phyloP scores from a whole-genome alignment of 1,284 basidiomycete species.

The Cutaneotrichosporon dermatis region DNA sequence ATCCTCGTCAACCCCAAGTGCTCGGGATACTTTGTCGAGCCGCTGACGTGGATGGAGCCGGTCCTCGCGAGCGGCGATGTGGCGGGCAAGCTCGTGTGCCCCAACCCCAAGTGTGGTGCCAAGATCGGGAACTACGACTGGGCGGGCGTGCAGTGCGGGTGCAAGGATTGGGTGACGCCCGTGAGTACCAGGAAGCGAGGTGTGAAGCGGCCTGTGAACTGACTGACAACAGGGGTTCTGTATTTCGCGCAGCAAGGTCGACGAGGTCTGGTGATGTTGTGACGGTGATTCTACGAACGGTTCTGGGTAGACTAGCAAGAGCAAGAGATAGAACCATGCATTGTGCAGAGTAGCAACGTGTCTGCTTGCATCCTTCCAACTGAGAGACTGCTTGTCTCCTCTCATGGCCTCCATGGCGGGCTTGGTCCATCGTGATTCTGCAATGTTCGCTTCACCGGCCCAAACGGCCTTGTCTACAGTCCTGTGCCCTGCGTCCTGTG shows the following conservation, averaged over 20 bases:
- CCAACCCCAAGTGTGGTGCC: conserved; percentile 77
- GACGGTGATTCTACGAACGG: not conserved
- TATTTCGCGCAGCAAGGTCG: conserved; percentile 82
- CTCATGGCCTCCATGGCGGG: too few species aligned
- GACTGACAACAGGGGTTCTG: conserved; percentile 67
- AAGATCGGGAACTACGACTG: conserved; percentile 97
- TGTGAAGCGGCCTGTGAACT: not conserved
- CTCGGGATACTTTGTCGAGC: conserved; percentile 94
- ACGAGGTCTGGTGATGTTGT: conserved; percentile 59
- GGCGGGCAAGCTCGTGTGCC: conserved; percentile 83
- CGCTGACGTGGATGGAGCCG: conserved; percentile 95
- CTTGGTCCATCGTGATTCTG: too few species aligned
- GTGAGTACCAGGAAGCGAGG: conserved; percentile 53
- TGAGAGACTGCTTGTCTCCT: too few species aligned
- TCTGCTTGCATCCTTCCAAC: not conserved
- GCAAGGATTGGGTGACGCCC: conserved; percentile 83
- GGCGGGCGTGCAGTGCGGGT: conserved; percentile 90
- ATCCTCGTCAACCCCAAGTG: conserved; percentile 72
- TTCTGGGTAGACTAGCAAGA: not conserved
- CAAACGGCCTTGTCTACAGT: too few species aligned
- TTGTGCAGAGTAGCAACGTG: not conserved
- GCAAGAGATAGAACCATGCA: not conserved
- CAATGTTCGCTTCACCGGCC: too few species aligned
- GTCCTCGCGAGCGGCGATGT: conserved; percentile 68
- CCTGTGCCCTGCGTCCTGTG: too few species aligned